These are phyloP conservation scores for Yamadazyma taylorii DNA, from an alignment of 1,139 yeast genomes.

Conservation along the genomic window DNA sequence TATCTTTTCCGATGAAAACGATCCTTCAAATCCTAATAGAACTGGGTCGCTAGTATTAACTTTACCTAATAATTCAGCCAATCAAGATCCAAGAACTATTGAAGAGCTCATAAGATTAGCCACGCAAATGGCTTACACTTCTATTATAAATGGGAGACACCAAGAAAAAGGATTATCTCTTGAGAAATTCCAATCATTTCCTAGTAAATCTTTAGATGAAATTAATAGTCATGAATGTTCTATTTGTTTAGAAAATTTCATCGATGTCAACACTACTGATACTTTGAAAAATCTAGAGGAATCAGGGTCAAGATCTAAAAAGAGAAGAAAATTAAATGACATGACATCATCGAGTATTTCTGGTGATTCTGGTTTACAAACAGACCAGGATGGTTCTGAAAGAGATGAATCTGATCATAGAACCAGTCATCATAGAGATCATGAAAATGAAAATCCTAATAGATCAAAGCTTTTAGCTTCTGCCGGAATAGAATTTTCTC, in stretches of 20 bases:
- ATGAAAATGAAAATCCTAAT: too few species aligned
- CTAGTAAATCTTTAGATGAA: constrained; percentile 30
- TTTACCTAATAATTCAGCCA: constrained; percentile 62
- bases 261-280: constrained; percentile 4
- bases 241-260: constrained; percentile 67
- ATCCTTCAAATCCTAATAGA: constrained; percentile 42
- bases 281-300: constrained; percentile 1
- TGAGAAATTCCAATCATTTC: constrained; percentile 52
- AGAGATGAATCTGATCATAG: background rate
- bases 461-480: constrained; percentile 1
- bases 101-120: constrained; percentile 64
- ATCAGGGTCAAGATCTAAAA: constrained; percentile 10
- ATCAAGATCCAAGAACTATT: constrained; percentile 51
- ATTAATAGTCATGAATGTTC: constrained; percentile 48
- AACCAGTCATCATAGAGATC: background rate
- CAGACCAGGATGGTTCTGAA: background rate
- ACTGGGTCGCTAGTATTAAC: constrained; percentile 60
- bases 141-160: constrained; percentile 46
- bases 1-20: constrained; percentile 44
- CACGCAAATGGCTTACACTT: constrained; percentile 66
- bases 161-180: constrained; percentile 51
- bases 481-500: constrained; percentile 40
- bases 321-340: constrained; percentile 15
- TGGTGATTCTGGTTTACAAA: background rate
- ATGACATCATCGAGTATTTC: background rate